Evolutionary conservation across 805 yeast genomes (phyloP).

Genomic region (Nakazawaea sp.): DNA sequence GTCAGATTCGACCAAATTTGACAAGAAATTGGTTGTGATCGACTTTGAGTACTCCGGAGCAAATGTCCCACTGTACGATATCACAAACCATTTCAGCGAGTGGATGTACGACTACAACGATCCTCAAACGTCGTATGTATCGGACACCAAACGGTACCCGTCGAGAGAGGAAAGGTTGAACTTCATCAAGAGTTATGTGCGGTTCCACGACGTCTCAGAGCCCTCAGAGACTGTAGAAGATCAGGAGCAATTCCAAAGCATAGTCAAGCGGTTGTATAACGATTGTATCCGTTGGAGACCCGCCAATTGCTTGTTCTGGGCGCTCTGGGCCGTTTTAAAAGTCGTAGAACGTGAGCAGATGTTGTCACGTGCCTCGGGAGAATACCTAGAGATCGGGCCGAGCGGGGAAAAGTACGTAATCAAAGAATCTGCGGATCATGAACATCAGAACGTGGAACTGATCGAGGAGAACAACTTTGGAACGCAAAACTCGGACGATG

Average conservation of each 20-base stretch:
- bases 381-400: conserved; percentile 41
- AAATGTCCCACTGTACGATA: conserved; percentile 81
- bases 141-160: conserved; percentile 61
- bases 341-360: conserved; percentile 13
- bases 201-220: conserved; percentile 30
- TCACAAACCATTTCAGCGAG: conserved; percentile 90
- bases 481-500: conserved; percentile 35
- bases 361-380: conserved; percentile 15
- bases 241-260: conserved; percentile 14
- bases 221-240: not conserved
- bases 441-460: conserved; percentile 18
- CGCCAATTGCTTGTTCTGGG: conserved; percentile 74
- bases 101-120: conserved; percentile 95
- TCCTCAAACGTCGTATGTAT: conserved; percentile 42
- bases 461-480: conserved; percentile 18
- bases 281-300: conserved; percentile 77
- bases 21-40: conserved; percentile 79
- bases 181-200: conserved; percentile 72
- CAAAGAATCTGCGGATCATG: conserved; percentile 18
- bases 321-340: conserved; percentile 88
- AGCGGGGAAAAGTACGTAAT: conserved; percentile 43
- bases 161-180: conserved; percentile 58
- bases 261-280: conserved; percentile 42
- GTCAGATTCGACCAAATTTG: conserved; percentile 22
- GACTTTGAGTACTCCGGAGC: conserved; percentile 96